Base-by-base conservation (phyloP, 345 rosid species). In the Salix udensis region DNA sequence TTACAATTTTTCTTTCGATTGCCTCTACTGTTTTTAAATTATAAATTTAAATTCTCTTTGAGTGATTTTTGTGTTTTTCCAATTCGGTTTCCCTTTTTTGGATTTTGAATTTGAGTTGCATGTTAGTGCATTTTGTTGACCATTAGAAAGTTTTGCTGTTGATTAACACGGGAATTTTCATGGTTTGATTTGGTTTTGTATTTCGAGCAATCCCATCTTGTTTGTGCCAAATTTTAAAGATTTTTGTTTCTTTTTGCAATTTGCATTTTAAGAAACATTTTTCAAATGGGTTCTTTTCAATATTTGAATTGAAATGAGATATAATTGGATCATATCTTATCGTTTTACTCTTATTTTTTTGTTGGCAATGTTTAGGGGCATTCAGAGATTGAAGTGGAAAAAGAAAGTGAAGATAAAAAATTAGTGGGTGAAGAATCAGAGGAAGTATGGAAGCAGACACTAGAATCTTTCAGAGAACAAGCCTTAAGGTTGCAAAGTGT, bases 381-480 rank as follows among this genome's bases (percentile, higher is more conserved):
- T 76, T 87, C 91, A 15, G 90, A 85, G 53, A 75, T 88, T 75
- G 94, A 91, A 75, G 93, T 91, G 78, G 96, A 80, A 79, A 86
- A 81, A 73, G 91, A 85, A 78, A 81, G 73, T 66, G 85, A 82
- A 23, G 86, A 80, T 75, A n/a, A 40, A 65, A 70, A 84, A 52
- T 21, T 42, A 12, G 71, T 62, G 65, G 78, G 73, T 55, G 87
- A 85, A 71, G 97, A 83, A 79, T 85, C 97, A 12, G 85, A 88
- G 62, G 97, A 96, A 88, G 91, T 88, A 23, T 94, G 99, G 98
- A 88, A 92, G 76, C 89, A 87, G 84, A 77, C 94, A 68, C 82
- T 94, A 5, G 90, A 79, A 68, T 65, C 91, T 37, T 91, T 92
- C 83, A 91, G 86, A 80, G 96, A 92, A 75, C 91, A 96, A 78